Base-by-base conservation (phyloP, 2,329 filamentous ascomycete genomes). In the Plenodomus tracheiphilus region DNA sequence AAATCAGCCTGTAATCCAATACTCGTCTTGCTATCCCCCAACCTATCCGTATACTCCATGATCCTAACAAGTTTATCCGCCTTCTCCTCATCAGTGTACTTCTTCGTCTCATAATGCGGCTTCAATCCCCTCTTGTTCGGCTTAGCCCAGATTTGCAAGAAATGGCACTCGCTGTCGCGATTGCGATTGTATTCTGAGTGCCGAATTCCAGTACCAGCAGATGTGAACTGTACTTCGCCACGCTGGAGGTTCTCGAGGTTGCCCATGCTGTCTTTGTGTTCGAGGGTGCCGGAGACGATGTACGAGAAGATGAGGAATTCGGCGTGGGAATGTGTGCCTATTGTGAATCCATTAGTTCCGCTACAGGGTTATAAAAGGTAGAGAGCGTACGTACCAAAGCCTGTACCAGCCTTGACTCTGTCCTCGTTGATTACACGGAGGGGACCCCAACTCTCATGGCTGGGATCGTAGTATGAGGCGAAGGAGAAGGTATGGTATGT, bases 271-370 rank as follows among this genome's bases (percentile, higher is more conserved):
- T 96, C 91, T 40, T 90, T 86, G 76, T 96, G 91, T 40, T 91
- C 93, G 54, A 96, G 82, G 74, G 93, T 89, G 56, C 91, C 91
- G 39, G 79, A 84, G n/a, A 96, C 79, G 64, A 95, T 87, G 75
- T 96, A 94, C 67, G 82, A 86, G 80, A 93, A 95, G 75, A 96
- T 96, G 73, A 95, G 88, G 71, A 91, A 92, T 71, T 96, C 88
- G 55, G 87, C 83, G 73, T 96, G 91, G 20, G 85, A 85, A 69
- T 96, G 91, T 0, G 89, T 91, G 3, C 90, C 50, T 50, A 1
- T 19, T 37, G 30, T n/a, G 25, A 6, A 19, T 32, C 17, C 11
- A 2, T 15, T 21, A n/a, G 28, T 36, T 18, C 46, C 42, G 41
- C 13, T 17, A 1, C 17, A n/a, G n/a, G n/a, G n/a, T 7, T 1